Evolutionary conservation across 2,329 filamentous ascomycete species (phyloP).

Genomic region (Nemania diffusa): DNA sequence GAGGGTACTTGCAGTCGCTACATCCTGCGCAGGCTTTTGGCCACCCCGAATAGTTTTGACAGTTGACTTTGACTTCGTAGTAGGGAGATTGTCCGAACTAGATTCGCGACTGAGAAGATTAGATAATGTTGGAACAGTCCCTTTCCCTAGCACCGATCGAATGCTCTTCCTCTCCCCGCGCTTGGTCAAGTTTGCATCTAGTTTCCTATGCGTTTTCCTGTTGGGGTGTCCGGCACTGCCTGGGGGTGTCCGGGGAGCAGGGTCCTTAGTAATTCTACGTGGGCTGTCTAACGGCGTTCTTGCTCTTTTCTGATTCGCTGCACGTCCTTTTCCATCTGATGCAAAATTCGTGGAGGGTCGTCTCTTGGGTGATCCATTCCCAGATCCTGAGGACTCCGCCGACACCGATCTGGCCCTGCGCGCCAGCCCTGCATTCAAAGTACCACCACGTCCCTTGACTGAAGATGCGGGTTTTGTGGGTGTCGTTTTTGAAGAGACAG

Average conservation of each 20-base stretch:
- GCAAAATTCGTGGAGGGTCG: constrained; percentile 39
- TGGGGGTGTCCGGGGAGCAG: constrained; percentile 34
- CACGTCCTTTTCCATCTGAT: constrained; percentile 47
- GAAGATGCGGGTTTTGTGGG: constrained; percentile 39
- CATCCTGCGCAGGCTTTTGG: constrained; percentile 39
- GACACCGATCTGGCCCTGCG: constrained; percentile 33
- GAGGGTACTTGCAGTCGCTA: constrained; percentile 38
- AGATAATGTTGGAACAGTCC: constrained; percentile 58
- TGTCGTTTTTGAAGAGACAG: constrained; percentile 43
- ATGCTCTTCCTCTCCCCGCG: constrained; percentile 59
- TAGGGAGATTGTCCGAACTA: constrained; percentile 42
- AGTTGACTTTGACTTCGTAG: constrained; percentile 37
- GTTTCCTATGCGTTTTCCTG: constrained; percentile 50
- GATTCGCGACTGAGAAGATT: constrained; percentile 63
- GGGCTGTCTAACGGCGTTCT: constrained; percentile 51
- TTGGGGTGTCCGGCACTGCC: constrained; percentile 43
- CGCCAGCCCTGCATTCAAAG: constrained; percentile 11
- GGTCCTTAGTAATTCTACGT: constrained; percentile 39
- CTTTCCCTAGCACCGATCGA: constrained; percentile 63
- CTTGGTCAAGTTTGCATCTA: constrained; percentile 42
- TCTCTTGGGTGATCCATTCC: constrained; percentile 38
- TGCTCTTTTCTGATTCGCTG: constrained; percentile 60
- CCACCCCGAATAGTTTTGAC: constrained; percentile 43
- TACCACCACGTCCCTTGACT: constrained; percentile 27
- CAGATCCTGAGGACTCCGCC: constrained; percentile 30